Evolutionary conservation across 495 filamentous ascomycete species (phyloP), one percentile per base, ranked within the genome.

Genomic region (Entonaema liquescens): DNA sequence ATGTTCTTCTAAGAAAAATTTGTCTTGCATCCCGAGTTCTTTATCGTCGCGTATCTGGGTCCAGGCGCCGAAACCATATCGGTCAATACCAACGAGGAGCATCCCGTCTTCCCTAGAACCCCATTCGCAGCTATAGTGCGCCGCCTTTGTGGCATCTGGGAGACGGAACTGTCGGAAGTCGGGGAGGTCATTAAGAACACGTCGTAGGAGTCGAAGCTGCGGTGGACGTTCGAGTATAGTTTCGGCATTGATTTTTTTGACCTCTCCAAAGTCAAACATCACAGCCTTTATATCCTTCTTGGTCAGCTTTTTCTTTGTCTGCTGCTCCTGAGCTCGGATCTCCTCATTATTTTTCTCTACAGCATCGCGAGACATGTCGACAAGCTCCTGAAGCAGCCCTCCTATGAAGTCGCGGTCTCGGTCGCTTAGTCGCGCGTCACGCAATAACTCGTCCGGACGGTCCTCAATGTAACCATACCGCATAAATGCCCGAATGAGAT

Each of bases 241-340:
- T 78, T 95, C 93, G 1, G 95, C 96, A 77, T 99, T 99, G 70
- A 97, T 85, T 54, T 95, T 92, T 75, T 95, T 94, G 23, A 97
- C 92, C 36, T 93, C 93, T 33, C 91, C 89, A 76, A 92, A 95
- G 71, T 97, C 93, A 68, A 99, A 97, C 44, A 98, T 82, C 17
- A 98, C 93, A 1, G 96, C 95, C 74, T 98, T 98, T 78, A 92
- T 93, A 75, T 98, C 95, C 76, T 98, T 99, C 82, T 98, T 98
- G 0, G 94, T 97, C 3, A 91, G 70, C 7, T 89, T 85, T 74
- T 93, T 92, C 74, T 91, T 90, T 0, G 87, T 83, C 59, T 89
- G 85, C 53, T 87, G 87, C 79, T 96, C 92, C 54, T 93, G 92
- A 52, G 88, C 85, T 13, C 94, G 87, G 5, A 93, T 83, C 53